Evolutionary conservation across 1,284 basidiomycete species (phyloP).

Genomic region (Rhodotorula sp.): DNA sequence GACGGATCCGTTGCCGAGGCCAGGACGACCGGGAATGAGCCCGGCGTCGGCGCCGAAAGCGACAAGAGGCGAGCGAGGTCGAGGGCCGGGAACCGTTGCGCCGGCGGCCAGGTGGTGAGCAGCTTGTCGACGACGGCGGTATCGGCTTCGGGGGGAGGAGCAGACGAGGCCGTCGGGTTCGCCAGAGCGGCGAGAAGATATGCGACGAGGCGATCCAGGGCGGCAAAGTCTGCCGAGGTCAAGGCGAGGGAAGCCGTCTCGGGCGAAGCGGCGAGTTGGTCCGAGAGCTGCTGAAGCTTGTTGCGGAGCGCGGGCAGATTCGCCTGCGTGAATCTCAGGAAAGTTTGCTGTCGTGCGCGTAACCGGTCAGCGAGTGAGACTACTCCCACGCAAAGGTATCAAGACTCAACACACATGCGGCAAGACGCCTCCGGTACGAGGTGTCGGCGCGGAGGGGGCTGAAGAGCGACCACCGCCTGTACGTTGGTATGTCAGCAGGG

Average conservation of each 20-base stretch:
- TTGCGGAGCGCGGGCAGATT: conserved; percentile 81
- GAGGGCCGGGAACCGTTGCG: conserved; percentile 83
- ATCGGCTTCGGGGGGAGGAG: conserved; percentile 17
- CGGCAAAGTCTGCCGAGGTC: conserved; percentile 62
- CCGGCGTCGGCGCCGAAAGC: conserved; percentile 61
- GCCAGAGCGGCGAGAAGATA: conserved; percentile 41
- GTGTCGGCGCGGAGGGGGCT: conserved; percentile 6
- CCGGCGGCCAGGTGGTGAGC: conserved; percentile 70
- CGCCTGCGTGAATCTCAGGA: conserved; percentile 77
- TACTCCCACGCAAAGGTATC: rapidly evolving
- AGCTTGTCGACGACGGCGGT: conserved; percentile 58
- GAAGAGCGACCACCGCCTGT: conserved; percentile 34
- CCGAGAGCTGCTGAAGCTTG: conserved; percentile 80
- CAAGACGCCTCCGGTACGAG: conserved; percentile 16
- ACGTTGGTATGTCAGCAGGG: neutral
- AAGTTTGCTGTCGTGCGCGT: conserved; percentile 43
- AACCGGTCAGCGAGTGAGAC: neutral
- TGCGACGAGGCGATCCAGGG: conserved; percentile 65
- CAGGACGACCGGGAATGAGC: conserved; percentile 37
- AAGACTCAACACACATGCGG: conserved; percentile 24
- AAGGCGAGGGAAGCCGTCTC: conserved; percentile 67
- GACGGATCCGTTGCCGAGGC: conserved; percentile 23
- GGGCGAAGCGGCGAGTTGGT: conserved; percentile 58
- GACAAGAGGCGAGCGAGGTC: conserved; percentile 78
- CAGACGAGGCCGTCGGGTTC: conserved; percentile 43